Conservation (phyloP, 495 filamentous ascomycete genomes). For the Haplographium delicatum region DNA sequence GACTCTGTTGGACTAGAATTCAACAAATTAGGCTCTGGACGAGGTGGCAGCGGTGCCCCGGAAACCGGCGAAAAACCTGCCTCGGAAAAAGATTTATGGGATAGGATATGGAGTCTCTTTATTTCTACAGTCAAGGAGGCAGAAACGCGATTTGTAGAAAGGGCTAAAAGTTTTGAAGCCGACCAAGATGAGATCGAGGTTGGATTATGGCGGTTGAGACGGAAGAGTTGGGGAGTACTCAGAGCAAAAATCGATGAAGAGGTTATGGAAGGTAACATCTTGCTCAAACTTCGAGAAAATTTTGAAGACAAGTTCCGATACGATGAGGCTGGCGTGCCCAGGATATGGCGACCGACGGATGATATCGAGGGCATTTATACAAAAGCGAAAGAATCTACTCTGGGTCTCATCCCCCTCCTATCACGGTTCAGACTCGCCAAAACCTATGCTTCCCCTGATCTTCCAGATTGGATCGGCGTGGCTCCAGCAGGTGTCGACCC, state of each 20-base stretch:
- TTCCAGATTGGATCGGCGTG: slow-evolving; percentile 74
- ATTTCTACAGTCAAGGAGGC: slow-evolving; percentile 79
- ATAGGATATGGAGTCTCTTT: slow-evolving; percentile 89
- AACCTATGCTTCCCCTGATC: slow-evolving; percentile 68
- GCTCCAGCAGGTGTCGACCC: slow-evolving; percentile 69
- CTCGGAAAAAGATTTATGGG: slow-evolving; percentile 83
- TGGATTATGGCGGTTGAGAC: slow-evolving; percentile 83
- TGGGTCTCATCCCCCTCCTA: slow-evolving; percentile 83
- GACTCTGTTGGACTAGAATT: slow-evolving; percentile 92
- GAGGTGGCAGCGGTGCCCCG: slow-evolving; percentile 73
- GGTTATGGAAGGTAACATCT: slow-evolving; percentile 92
- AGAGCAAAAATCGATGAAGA: slow-evolving; percentile 92
- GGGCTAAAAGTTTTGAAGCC: slow-evolving; percentile 89
- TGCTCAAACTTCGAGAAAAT: slow-evolving; percentile 94
- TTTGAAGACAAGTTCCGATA: slow-evolving; percentile 99
- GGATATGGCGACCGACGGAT: slow-evolving; percentile 95
- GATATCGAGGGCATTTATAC: slow-evolving; percentile 96
- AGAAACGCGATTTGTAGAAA: slow-evolving; percentile 75
- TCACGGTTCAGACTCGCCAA: slow-evolving; percentile 71
- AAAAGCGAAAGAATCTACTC: slow-evolving; percentile 80
- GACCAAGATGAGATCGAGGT: slow-evolving; percentile 87
- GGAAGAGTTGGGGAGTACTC: slow-evolving; percentile 91
- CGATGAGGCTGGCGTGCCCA: slow-evolving; percentile 87
- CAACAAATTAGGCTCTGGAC: slow-evolving; percentile 84
- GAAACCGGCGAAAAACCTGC: slow-evolving; percentile 57